Percentiles rank a stretch among this genome's conserved stretches.
phyloP scores from a whole-genome alignment of 805 yeast species.

The Myxozyma mucilagina region DNA sequence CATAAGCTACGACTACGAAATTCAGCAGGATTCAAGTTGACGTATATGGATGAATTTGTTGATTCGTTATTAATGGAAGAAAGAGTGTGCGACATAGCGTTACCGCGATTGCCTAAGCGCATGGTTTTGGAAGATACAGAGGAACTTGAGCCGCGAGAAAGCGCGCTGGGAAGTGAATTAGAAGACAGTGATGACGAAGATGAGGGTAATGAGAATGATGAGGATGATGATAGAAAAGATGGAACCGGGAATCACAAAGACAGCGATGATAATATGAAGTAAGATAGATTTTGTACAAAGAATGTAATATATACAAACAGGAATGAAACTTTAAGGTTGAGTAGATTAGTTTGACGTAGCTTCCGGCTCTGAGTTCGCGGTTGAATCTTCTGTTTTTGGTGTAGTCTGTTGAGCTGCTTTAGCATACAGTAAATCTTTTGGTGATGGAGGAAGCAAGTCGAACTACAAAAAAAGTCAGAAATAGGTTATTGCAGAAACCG shows the following conservation, averaged over 20 bases:
- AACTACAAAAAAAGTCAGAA: background rate
- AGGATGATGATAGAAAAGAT: background rate
- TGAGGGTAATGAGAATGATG: background rate
- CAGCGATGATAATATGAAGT: too few species aligned
- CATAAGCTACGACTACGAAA: constrained; percentile 61
- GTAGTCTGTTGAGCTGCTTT: background rate
- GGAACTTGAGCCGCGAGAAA: constrained; percentile 39
- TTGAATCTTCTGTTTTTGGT: background rate
- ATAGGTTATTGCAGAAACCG: background rate
- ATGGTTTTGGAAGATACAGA: constrained; percentile 42
- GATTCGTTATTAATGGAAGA: constrained; percentile 59
- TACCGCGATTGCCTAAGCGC: constrained; percentile 59
- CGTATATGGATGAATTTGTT: constrained; percentile 71
- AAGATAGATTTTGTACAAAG: too few species aligned
- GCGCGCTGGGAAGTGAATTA: constrained; percentile 44
- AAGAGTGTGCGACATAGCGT: constrained; percentile 68
- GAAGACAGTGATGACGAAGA: constrained; percentile 32
- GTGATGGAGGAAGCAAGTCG: constrained; percentile 9
- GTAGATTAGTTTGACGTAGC: background rate
- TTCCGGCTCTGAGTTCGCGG: background rate
- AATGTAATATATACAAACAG: background rate
- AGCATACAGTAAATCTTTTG: background rate
- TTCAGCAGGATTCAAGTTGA: constrained; percentile 45
- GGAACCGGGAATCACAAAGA: too few species aligned
- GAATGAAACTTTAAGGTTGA: background rate